These are phyloP conservation scores for Annulohypoxylon moriforme DNA, from an alignment of 495 filamentous ascomycete genomes.

Conservation along the genomic window DNA sequence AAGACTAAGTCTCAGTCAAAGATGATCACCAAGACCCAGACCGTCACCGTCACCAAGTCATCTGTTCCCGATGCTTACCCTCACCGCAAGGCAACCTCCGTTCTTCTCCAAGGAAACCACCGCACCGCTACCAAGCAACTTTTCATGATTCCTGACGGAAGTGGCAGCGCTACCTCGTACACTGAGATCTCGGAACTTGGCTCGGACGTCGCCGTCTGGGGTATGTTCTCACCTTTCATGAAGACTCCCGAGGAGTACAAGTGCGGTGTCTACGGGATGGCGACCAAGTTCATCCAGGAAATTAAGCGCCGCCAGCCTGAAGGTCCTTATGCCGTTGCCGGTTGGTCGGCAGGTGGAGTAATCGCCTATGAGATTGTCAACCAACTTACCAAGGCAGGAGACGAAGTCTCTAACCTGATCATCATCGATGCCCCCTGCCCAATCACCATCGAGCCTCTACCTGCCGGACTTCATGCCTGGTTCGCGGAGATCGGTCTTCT, in stretches of 20 bases:
- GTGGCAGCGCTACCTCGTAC: constrained; percentile 75
- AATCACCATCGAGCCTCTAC: constrained; percentile 80
- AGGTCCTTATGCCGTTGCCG: constrained; percentile 76
- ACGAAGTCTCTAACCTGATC: constrained; percentile 78
- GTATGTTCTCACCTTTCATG: constrained; percentile 74
- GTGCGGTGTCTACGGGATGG: constrained; percentile 66
- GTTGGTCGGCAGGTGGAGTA: constrained; percentile 91
- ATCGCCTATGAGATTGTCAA: constrained; percentile 86
- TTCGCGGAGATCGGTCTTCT: constrained; percentile 84
- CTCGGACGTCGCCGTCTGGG: constrained; percentile 67
- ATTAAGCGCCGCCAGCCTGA: constrained; percentile 70
- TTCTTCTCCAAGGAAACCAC: constrained; percentile 73
- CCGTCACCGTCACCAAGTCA: constrained; percentile 46
- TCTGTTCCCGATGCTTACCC: constrained; percentile 72
- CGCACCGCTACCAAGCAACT: constrained; percentile 70
- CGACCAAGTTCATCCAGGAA: constrained; percentile 67
- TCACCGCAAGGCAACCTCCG: constrained; percentile 70
- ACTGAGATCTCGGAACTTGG: constrained; percentile 63
- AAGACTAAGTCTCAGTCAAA: constrained; percentile 61
- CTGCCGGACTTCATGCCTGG: constrained; percentile 78
- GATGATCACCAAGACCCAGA: constrained; percentile 49
- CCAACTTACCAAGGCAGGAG: constrained; percentile 73
- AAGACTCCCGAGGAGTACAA: constrained; percentile 66
- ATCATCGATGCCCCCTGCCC: constrained; percentile 87
- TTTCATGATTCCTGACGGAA: constrained; percentile 81